phyloP scores from a whole-genome alignment of 75 land plant genomes.

The Sequoiadendron giganteum region DNA sequence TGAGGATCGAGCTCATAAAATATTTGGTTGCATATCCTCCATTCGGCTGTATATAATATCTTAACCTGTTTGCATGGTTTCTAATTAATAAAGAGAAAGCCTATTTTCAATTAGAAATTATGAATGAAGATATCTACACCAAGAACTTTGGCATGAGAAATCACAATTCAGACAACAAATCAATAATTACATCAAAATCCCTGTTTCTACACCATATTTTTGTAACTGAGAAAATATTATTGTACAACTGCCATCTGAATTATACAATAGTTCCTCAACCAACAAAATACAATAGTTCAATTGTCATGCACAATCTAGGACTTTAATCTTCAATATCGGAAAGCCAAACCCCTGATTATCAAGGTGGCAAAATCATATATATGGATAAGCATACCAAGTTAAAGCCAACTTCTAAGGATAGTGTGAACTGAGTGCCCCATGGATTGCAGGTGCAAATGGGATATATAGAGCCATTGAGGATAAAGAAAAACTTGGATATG shows the following conservation, averaged over 20 bases:
- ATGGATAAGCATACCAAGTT: neutral
- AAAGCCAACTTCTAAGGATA: neutral
- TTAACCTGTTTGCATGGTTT: slow-evolving; percentile 25
- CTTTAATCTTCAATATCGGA: neutral
- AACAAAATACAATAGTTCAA: neutral
- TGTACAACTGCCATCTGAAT: neutral
- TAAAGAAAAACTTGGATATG: neutral
- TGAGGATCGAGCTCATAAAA: slow-evolving; percentile 30
- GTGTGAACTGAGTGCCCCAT: neutral
- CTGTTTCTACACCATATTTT: neutral
- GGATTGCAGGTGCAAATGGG: neutral
- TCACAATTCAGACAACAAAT: neutral
- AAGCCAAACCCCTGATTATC: neutral
- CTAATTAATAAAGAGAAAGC: neutral
- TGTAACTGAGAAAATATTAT: neutral
- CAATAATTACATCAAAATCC: neutral
- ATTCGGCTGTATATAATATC: slow-evolving; percentile 33
- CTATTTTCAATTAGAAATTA: neutral
- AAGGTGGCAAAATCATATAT: neutral
- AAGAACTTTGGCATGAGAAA: neutral
- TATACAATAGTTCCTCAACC: neutral
- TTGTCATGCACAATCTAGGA: neutral
- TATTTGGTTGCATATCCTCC: slow-evolving; percentile 38
- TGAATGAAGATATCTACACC: neutral
- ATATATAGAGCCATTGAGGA: neutral